phyloP scores from a whole-genome alignment of 2,329 filamentous ascomycete genomes.

The Aspergillus bombycis region DNA sequence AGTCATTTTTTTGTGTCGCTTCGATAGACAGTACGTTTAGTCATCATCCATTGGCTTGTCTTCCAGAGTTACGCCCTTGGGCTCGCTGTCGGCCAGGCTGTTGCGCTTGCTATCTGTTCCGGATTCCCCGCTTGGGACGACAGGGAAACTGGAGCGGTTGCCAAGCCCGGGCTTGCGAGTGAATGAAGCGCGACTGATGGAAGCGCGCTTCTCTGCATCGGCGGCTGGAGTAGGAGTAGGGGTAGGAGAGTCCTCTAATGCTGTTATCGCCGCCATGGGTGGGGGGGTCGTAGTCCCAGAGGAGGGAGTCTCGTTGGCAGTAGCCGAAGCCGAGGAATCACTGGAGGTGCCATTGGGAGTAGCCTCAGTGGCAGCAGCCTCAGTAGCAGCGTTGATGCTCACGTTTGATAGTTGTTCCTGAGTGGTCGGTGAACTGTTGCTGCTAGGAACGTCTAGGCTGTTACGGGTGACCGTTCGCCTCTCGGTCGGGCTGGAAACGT shows the following conservation, averaged over 20 bases:
- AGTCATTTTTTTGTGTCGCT: neutral
- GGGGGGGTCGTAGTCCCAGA: slow-evolving; percentile 33
- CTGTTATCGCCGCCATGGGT: slow-evolving; percentile 27
- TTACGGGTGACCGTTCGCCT: slow-evolving; percentile 58
- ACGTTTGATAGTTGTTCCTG: slow-evolving; percentile 34
- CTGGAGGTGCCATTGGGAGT: slow-evolving; percentile 48
- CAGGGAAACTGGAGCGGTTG: slow-evolving; percentile 39
- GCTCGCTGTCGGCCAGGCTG: slow-evolving; percentile 43
- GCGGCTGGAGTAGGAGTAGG: slow-evolving; percentile 35
- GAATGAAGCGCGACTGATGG: slow-evolving; percentile 60
- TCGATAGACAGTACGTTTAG: slow-evolving; percentile 1
- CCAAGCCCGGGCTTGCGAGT: slow-evolving; percentile 53
- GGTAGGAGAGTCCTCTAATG: slow-evolving; percentile 39
- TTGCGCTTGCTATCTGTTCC: slow-evolving; percentile 37
- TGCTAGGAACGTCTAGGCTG: slow-evolving; percentile 80
- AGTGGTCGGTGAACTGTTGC: slow-evolving; percentile 50
- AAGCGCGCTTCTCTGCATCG: slow-evolving; percentile 65
- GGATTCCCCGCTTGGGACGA: slow-evolving; percentile 24
- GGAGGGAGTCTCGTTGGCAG: slow-evolving; percentile 27
- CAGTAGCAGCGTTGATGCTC: slow-evolving; percentile 26
- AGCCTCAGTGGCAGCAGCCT: slow-evolving; percentile 43
- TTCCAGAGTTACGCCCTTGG: slow-evolving; percentile 65
- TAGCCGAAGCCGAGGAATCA: slow-evolving; percentile 32
- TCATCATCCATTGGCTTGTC: slow-evolving; percentile 77
- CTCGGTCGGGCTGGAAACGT: slow-evolving; percentile 63